These are phyloP conservation scores for Acorus calamus DNA, from an alignment of 106 monocot species.

Conservation along the genomic window DNA sequence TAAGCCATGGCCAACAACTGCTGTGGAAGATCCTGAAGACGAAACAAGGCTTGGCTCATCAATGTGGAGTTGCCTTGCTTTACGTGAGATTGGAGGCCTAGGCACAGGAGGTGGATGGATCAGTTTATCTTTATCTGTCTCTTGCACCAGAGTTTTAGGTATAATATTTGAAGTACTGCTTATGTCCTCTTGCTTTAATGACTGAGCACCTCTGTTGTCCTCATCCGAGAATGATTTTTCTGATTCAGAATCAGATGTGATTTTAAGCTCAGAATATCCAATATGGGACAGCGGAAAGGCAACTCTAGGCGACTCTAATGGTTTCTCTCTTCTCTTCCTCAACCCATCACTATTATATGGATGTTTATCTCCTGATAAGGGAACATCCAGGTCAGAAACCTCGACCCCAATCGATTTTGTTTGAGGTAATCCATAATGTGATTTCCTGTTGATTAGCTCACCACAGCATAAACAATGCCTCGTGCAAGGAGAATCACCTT, in stretches of 20 bases:
- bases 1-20: slow-evolving; percentile 14
- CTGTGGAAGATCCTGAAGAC: not conserved
- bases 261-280: slow-evolving; percentile 37
- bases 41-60: slow-evolving; percentile 6
- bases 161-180: not conserved
- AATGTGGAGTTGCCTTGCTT: slow-evolving; percentile 7
- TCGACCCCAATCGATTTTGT: slow-evolving; percentile 13
- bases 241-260: slow-evolving; percentile 41
- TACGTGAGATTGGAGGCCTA: slow-evolving; percentile 4
- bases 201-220: slow-evolving; percentile 13
- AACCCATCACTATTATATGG: slow-evolving; percentile 1
- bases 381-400: slow-evolving; percentile 6
- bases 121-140: slow-evolving; percentile 23
- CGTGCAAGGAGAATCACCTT: slow-evolving; percentile 2
- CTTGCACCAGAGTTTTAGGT: slow-evolving; percentile 2
- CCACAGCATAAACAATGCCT: slow-evolving; percentile 47
- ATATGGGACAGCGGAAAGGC: slow-evolving; percentile 22
- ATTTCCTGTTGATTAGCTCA: slow-evolving; percentile 15
- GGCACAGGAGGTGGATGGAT: slow-evolving; percentile 16
- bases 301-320: not conserved
- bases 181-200: slow-evolving; percentile 3
- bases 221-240: slow-evolving; percentile 27
- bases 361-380: not conserved
- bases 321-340: slow-evolving; percentile 4
- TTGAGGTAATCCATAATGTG: slow-evolving; percentile 16